Evolutionary conservation across 148 eudicot species (phyloP).

Genomic region (Nepenthes gracilis): DNA sequence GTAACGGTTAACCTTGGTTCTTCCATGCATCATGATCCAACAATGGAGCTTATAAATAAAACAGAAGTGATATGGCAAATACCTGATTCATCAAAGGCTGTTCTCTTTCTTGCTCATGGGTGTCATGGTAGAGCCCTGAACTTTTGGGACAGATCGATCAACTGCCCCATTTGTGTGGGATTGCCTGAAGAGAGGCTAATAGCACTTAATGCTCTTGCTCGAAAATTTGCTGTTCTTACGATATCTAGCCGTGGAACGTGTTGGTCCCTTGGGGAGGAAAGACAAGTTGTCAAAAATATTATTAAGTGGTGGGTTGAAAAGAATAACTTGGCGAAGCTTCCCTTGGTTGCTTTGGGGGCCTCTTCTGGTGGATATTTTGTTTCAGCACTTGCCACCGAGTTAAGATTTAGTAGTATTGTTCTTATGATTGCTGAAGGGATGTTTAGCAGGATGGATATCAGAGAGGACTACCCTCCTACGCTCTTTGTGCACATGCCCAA

Average conservation of each 20-base stretch:
- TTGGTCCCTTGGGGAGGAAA: constrained; percentile 66
- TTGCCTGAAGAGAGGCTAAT: constrained; percentile 81
- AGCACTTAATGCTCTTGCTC: constrained; percentile 53
- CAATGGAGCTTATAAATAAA: constrained; percentile 36
- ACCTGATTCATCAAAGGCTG: constrained; percentile 53
- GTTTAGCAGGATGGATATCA: constrained; percentile 47
- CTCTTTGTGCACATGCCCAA: constrained; percentile 96
- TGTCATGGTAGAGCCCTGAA: constrained; percentile 61
- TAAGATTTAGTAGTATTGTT: constrained; percentile 51
- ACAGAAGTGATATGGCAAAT: constrained; percentile 75
- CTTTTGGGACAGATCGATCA: constrained; percentile 59
- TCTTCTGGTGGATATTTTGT: constrained; percentile 94
- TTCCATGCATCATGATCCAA: constrained; percentile 30
- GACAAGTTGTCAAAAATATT: constrained; percentile 24
- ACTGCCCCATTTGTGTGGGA: constrained; percentile 66
- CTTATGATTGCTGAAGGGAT: constrained; percentile 83
- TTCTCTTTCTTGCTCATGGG: constrained; percentile 88
- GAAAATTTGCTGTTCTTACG: constrained; percentile 55
- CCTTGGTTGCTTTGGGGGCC: constrained; percentile 86
- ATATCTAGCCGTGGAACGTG: constrained; percentile 54
- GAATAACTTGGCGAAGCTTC: constrained; percentile 43
- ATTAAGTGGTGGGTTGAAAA: constrained; percentile 56
- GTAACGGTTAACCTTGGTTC: constrained; percentile 12
- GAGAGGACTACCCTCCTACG: constrained; percentile 61
- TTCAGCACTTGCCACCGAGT: constrained; percentile 55